phyloP scores from a whole-genome alignment of 192 early-diverging fungal species.

The Mortierella claussenii region DNA sequence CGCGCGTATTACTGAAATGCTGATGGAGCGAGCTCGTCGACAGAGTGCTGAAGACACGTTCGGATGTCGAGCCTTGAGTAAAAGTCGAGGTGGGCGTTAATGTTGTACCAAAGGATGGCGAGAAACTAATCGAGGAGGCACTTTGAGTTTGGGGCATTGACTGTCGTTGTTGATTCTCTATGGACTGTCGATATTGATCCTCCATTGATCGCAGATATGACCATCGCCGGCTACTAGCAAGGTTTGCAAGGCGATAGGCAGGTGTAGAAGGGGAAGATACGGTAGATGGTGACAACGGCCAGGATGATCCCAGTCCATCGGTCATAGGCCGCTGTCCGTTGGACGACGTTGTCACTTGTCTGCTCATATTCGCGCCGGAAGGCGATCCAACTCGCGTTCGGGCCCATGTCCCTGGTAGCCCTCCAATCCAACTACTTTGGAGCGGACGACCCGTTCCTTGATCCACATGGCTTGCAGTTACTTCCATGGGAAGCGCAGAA shows the following conservation, averaged over 20 bases:
- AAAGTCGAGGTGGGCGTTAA: too few relatives aligned
- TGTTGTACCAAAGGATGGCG: too few relatives aligned
- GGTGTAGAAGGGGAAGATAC: background rate
- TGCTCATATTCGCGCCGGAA: too few relatives aligned
- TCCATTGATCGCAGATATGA: constrained; percentile 11
- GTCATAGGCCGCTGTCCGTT: background rate
- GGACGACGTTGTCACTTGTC: background rate
- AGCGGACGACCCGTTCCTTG: constrained; percentile 7
- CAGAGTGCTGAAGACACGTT: background rate
- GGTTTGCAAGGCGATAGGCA: background rate
- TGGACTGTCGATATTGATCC: background rate
- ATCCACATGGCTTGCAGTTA: constrained; percentile 2
- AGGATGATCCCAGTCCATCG: background rate
- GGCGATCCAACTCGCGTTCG: too few relatives aligned
- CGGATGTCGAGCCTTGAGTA: too few relatives aligned
- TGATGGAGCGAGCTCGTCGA: background rate
- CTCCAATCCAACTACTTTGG: too few relatives aligned
- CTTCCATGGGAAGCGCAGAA: background rate
- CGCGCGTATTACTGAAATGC: background rate
- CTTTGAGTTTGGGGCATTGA: background rate
- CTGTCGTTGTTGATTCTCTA: background rate
- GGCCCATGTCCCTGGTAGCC: too few relatives aligned
- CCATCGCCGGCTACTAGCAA: constrained; percentile 1
- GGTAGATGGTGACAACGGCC: too few relatives aligned
- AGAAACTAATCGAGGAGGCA: background rate